phyloP scores from a whole-genome alignment of 352 stramenopile species.

The Blastocystis sp. region DNA sequence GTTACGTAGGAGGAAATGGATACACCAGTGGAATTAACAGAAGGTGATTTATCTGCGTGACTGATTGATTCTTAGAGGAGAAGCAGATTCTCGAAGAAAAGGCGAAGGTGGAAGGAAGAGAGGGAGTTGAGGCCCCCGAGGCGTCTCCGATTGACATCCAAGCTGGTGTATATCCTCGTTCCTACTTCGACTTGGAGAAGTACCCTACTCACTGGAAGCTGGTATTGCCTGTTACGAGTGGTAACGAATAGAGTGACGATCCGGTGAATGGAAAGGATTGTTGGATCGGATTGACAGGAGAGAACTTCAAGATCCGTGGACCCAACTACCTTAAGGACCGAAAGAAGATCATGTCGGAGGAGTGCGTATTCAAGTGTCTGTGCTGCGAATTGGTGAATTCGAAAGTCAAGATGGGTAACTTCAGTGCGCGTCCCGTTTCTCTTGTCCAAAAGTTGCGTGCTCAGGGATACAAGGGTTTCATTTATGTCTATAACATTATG shows the following conservation, averaged over 20 bases:
- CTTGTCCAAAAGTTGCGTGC: not conserved
- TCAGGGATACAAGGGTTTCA: conserved; percentile 31
- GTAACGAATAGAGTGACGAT: not conserved
- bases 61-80: not conserved
- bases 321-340: conserved; percentile 32
- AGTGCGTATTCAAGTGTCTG: conserved; percentile 15
- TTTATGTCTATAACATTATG: conserved; percentile 53
- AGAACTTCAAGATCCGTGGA: conserved; percentile 27
- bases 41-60: not conserved
- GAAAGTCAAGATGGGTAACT: not conserved
- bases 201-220: conserved; percentile 25
- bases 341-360: conserved; percentile 44
- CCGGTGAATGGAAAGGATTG: conserved; percentile 1
- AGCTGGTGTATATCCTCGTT: not conserved
- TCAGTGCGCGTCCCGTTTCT: not conserved
- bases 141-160: not conserved
- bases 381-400: conserved; percentile 22
- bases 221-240: not conserved
- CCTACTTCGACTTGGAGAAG: conserved; percentile 5
- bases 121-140: not conserved
- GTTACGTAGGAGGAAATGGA: not conserved
- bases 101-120: not conserved
- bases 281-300: conserved; percentile 18
- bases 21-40: not conserved
- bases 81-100: conserved; percentile 29